Conservation (phyloP, 768 basidiomycete species). For the Agaricus blazei region DNA sequence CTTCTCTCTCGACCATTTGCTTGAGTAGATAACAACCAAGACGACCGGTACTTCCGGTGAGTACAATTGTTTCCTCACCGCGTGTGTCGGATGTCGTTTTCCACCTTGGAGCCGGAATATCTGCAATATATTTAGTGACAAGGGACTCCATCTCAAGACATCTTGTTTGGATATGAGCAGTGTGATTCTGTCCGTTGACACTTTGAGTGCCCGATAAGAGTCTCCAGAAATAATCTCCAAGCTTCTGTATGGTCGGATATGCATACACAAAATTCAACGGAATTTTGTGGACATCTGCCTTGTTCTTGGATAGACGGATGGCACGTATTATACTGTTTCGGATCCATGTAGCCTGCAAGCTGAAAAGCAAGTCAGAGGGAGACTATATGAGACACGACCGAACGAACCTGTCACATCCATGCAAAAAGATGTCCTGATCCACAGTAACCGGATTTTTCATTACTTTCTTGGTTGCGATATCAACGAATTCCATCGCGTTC, state of each 20-base stretch:
- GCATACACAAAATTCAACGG: slow-evolving; percentile 30
- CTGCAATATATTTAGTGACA: neutral
- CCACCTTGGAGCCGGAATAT: neutral
- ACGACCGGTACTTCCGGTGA: slow-evolving; percentile 35
- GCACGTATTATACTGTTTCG: slow-evolving; percentile 31
- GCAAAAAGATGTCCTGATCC: slow-evolving; percentile 31
- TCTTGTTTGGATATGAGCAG: neutral
- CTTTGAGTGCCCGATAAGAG: neutral
- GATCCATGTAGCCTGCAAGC: slow-evolving; percentile 36
- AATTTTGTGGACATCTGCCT: slow-evolving; percentile 15
- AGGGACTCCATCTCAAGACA: neutral
- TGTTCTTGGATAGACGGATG: slow-evolving; percentile 18
- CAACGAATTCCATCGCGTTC: neutral
- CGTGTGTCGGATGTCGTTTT: neutral
- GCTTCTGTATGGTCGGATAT: slow-evolving; percentile 24
- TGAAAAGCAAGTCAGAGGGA: slow-evolving; percentile 11
- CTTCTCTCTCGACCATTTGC: slow-evolving; percentile 16
- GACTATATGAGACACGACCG: neutral
- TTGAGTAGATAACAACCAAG: slow-evolving; percentile 31
- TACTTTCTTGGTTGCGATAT: slow-evolving; percentile 26
- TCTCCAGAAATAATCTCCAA: neutral
- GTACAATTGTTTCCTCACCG: slow-evolving; percentile 18
- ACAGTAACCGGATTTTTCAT: slow-evolving; percentile 20
- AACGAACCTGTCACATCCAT: slow-evolving; percentile 34
- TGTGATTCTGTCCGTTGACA: neutral